These are phyloP conservation scores for Microdochium nivale DNA, from an alignment of 2,329 filamentous ascomycete genomes.

Conservation along the genomic window DNA sequence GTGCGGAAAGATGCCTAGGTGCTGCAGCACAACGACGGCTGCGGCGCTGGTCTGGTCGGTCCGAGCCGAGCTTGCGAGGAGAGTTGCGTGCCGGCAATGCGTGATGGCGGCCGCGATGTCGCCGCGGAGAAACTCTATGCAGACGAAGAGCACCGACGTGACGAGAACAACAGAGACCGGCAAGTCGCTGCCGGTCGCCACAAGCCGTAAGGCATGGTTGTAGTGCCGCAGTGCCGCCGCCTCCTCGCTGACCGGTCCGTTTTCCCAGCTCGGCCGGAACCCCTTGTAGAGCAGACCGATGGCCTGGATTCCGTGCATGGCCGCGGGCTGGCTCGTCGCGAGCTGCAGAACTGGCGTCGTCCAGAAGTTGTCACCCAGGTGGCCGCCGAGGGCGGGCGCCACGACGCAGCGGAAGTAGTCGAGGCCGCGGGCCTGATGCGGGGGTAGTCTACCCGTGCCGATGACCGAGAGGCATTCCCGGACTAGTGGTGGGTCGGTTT, in stretches of 20 bases:
- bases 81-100: conserved; percentile 19
- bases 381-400: conserved; percentile 5
- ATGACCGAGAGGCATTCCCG: conserved; percentile 4
- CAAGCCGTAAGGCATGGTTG: conserved; percentile 6
- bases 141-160: conserved; percentile 34
- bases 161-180: conserved; percentile 3
- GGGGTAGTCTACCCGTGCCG: neutral
- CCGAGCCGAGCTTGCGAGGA: conserved; percentile 6
- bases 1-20: conserved; percentile 9
- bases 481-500: conserved; percentile 2
- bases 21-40: conserved; percentile 3
- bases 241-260: neutral
- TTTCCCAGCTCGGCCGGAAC: conserved; percentile 1
- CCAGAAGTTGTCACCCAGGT: conserved; percentile 7
- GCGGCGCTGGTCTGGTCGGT: neutral
- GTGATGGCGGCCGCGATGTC: conserved; percentile 33
- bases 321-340: conserved; percentile 5
- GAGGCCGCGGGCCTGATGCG: conserved; percentile 5
- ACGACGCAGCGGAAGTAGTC: conserved; percentile 10
- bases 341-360: conserved; percentile 7
- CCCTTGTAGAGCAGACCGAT: conserved; percentile 9
- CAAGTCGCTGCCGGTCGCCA: conserved; percentile 4
- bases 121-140: conserved; percentile 44
- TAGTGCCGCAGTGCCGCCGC: conserved; percentile 5
- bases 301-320: conserved; percentile 9